phyloP scores from a whole-genome alignment of 352 stramenopile species.

The Pythium rishiriense region DNA sequence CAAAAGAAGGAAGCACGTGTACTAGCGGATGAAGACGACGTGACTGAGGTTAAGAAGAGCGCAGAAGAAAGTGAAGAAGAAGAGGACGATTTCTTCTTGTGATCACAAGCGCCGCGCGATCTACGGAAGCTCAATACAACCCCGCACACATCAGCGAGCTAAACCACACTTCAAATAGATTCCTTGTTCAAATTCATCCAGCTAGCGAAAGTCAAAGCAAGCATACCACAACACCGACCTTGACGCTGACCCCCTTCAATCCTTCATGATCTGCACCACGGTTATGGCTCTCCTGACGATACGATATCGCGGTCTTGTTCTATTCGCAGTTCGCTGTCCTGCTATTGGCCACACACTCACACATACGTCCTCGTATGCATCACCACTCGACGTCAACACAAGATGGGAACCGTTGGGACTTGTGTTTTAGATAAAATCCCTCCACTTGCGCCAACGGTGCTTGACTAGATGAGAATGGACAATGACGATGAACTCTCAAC shows the following conservation, averaged over 20 bases:
- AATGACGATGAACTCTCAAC: conserved; percentile 43
- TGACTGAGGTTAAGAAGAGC: conserved; percentile 27
- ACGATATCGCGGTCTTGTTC: too few relatives aligned
- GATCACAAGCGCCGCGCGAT: conserved; percentile 9
- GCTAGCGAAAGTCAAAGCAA: neutral
- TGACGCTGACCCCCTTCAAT: too few relatives aligned
- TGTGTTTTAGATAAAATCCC: neutral
- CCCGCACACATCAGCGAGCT: too few relatives aligned
- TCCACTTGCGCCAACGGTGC: neutral
- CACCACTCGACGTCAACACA: neutral
- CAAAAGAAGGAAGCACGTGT: conserved; percentile 35
- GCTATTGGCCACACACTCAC: neutral
- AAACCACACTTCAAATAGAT: neutral
- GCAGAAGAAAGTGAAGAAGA: conserved; percentile 45
- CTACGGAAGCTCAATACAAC: too few relatives aligned
- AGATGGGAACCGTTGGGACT: neutral
- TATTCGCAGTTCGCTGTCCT: neutral
- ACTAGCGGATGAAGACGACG: conserved; percentile 57
- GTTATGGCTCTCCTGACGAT: too few relatives aligned
- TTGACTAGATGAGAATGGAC: conserved; percentile 71
- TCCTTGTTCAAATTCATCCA: neutral
- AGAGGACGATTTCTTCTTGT: conserved; percentile 75
- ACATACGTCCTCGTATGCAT: neutral
- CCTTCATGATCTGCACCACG: too few relatives aligned
- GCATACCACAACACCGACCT: too few relatives aligned